Evolutionary conservation across 2,329 filamentous ascomycete genomes (phyloP).

Genomic region (Penicillium crustosum): DNA sequence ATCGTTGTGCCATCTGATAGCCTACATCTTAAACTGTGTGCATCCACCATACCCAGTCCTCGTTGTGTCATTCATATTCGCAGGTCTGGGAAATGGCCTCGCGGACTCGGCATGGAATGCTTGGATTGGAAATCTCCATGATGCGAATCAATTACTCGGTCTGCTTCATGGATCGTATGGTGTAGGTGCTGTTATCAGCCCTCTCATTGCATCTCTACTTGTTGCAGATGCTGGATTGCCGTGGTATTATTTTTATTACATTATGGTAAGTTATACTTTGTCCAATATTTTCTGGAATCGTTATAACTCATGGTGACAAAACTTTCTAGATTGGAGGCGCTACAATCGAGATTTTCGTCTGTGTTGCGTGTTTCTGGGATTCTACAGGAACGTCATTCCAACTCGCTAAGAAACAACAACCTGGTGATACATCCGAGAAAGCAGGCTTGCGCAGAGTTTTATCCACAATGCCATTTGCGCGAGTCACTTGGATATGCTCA

Average conservation of each 20-base stretch:
- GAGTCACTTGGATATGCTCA: conserved; percentile 59
- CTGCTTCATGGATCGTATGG: conserved; percentile 71
- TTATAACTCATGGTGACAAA: too few species aligned
- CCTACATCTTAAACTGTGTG: conserved; percentile 53
- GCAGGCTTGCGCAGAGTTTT: conserved; percentile 1
- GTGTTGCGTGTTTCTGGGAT: conserved; percentile 5
- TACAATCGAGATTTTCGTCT: background rate
- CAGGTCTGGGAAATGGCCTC: conserved; percentile 71
- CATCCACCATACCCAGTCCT: conserved; percentile 70
- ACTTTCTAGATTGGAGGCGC: conserved; percentile 2
- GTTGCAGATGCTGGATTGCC: conserved; percentile 60
- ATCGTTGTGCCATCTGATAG: conserved; percentile 42
- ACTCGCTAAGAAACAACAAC: background rate
- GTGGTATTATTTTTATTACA: conserved; percentile 76
- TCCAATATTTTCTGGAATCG: too few species aligned
- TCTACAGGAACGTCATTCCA: background rate
- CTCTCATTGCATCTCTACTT: conserved; percentile 70
- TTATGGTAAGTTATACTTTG: conserved; percentile 55
- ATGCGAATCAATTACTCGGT: conserved; percentile 70
- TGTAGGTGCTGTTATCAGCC: conserved; percentile 65
- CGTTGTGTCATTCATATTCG: conserved; percentile 63
- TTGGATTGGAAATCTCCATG: conserved; percentile 69
- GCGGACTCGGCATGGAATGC: conserved; percentile 57
- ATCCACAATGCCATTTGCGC: conserved; percentile 1
- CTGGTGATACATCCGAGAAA: background rate